A percentile compares a stretch with the other conserved stretches of the same genome.
Evolutionary conservation across 78 protist species (phyloP).

Genomic region (Andalucia godoyi): DNA sequence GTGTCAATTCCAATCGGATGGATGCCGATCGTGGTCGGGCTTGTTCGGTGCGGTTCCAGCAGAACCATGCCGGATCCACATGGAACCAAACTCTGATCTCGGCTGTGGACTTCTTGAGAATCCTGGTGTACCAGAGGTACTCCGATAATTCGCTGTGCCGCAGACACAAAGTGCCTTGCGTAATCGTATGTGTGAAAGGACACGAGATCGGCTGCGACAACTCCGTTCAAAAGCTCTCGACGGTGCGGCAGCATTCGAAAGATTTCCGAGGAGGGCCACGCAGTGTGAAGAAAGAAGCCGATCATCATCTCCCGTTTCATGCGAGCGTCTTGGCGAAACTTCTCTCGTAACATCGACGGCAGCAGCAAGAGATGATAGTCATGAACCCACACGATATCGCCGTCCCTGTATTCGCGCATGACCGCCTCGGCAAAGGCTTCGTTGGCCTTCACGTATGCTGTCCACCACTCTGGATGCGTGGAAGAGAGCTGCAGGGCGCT

Average conservation of each 20-base stretch:
- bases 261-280: slow-evolving; percentile 76
- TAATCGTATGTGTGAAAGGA: slow-evolving; percentile 71
- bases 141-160: slow-evolving; percentile 59
- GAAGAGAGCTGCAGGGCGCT: too few relatives aligned
- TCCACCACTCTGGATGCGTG: slow-evolving; percentile 28
- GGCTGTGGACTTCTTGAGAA: too few relatives aligned
- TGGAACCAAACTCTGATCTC: too few relatives aligned
- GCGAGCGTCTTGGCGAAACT: slow-evolving; percentile 15
- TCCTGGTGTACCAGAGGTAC: too few relatives aligned
- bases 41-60: slow-evolving; percentile 31
- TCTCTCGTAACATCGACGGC: slow-evolving; percentile 46
- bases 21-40: slow-evolving; percentile 38
- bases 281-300: slow-evolving; percentile 83
- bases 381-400: slow-evolving; percentile 59
- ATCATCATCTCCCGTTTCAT: slow-evolving; percentile 16
- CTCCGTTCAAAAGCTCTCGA: slow-evolving; percentile 46
- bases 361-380: slow-evolving; percentile 82
- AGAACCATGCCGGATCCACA: too few relatives aligned
- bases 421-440: slow-evolving; percentile 31
- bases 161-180: slow-evolving; percentile 63
- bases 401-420: slow-evolving; percentile 13
- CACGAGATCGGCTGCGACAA: slow-evolving; percentile 52
- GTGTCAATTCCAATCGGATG: slow-evolving; percentile 72
- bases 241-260: slow-evolving; percentile 69
- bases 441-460: slow-evolving; percentile 44